A percentile compares a stretch with the other conserved stretches of the same genome.
phyloP scores from a whole-genome alignment of 495 filamentous ascomycete genomes.

The Glutinoglossum americanum region DNA sequence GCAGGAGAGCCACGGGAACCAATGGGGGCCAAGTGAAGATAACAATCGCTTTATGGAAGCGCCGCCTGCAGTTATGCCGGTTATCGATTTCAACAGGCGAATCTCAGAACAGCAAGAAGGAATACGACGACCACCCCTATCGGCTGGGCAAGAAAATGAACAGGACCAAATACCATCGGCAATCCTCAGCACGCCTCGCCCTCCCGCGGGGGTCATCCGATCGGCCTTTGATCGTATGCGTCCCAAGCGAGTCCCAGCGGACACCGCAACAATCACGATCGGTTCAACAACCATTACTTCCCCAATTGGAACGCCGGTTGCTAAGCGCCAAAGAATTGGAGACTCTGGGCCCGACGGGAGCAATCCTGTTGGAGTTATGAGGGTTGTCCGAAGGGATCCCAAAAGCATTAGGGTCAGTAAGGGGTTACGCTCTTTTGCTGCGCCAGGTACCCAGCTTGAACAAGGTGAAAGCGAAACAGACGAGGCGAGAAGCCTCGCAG shows the following conservation, averaged over 20 bases:
- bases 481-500: constrained; percentile 10
- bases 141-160: not conserved
- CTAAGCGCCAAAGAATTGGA: constrained; percentile 19
- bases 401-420: constrained; percentile 6
- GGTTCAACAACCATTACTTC: constrained; percentile 54
- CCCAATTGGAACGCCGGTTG: constrained; percentile 28
- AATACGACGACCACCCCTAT: not conserved
- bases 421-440: constrained; percentile 41
- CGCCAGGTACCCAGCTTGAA: constrained; percentile 33
- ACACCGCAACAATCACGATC: constrained; percentile 75
- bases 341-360: constrained; percentile 1
- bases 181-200: constrained; percentile 10
- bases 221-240: constrained; percentile 48
- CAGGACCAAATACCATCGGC: not conserved
- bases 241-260: constrained; percentile 37
- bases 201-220: constrained; percentile 29
- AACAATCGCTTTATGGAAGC: not conserved
- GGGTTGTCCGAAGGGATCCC: not conserved
- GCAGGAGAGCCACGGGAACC: not conserved
- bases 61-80: not conserved
- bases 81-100: constrained; percentile 19
- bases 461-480: not conserved
- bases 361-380: not conserved
- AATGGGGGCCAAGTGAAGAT: not conserved
- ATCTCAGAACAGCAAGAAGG: constrained; percentile 13